These are phyloP conservation scores for Candida orba DNA, from an alignment of 805 yeast genomes.

Conservation along the genomic window DNA sequence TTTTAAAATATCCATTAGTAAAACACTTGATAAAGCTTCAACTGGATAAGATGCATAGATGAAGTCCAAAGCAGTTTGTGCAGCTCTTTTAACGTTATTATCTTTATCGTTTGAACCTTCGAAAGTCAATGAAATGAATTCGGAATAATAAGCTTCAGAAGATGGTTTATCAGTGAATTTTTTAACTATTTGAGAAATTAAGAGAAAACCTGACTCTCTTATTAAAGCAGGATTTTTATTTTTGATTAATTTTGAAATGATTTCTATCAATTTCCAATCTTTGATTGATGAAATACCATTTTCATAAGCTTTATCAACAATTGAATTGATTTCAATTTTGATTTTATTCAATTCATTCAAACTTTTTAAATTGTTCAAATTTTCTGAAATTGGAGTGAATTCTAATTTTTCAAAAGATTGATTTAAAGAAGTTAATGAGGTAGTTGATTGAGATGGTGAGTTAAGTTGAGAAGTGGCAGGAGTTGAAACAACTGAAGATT, in stretches of 20 bases:
- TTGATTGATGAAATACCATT: constrained; percentile 41
- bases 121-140: constrained; percentile 53
- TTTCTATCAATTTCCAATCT: constrained; percentile 61
- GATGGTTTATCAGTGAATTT: constrained; percentile 64
- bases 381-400: constrained; percentile 57
- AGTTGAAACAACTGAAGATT: constrained; percentile 17
- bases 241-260: constrained; percentile 58
- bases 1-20: constrained; percentile 51
- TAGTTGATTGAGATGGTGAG: constrained; percentile 50
- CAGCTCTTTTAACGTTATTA: constrained; percentile 75
- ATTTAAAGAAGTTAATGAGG: constrained; percentile 66
- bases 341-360: constrained; percentile 29
- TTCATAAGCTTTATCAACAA: constrained; percentile 41
- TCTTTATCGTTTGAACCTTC: constrained; percentile 85
- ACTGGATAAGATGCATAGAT: constrained; percentile 63
- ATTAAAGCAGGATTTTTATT: constrained; percentile 66
- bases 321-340: constrained; percentile 26
- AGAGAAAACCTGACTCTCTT: constrained; percentile 68
- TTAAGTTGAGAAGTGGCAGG: constrained; percentile 19
- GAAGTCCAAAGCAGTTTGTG: constrained; percentile 70
- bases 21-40: constrained; percentile 69
- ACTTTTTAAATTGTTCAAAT: constrained; percentile 43
- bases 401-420: constrained; percentile 62
- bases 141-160: constrained; percentile 65
- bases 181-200: constrained; percentile 51